Base-by-base conservation (phyloP, 2,329 filamentous ascomycete genomes). In the Penicillium frequentans region DNA sequence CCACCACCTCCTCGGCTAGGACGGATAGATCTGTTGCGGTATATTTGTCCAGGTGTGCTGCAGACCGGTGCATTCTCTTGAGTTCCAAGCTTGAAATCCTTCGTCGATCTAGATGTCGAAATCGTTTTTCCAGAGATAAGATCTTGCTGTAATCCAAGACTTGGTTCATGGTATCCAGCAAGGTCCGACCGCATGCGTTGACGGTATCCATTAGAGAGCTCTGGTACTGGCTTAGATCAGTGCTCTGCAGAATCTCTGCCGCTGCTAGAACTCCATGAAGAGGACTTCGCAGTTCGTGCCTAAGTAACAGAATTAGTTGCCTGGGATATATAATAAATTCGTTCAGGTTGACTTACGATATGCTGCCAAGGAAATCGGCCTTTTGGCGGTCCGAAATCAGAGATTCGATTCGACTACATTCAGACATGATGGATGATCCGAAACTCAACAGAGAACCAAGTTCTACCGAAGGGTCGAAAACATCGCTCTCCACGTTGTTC, bases 1-100 rank as follows among this genome's bases (percentile, higher is more conserved):
- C 81, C 3, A 82, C 76, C 0, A 81, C 81, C 58, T 84, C 81
- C 64, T 83, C 82, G 0, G 80, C 75, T 13, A 82, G 59, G 3
- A 75, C 66, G 23, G 77, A 74, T 0, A 83, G 65, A 51, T 81
- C 75, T 0, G 77, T 71, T 16, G 64, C 53, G 5, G 66, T 63
- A 42, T 65, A 65, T 5, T 61, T 64, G 47, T 72, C 70, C 21
- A 72, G 53, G 26, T 68, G 66, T 6, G 66, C 56, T 2, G 69
- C 69, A 23, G 69, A 62, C 23, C 63, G 66, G 50, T 71, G 66
- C 26, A 66, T 55, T 3, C 56, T 52, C 37, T 62, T 66, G 9
- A 62, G 29, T 1, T 70, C 68, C 14, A 57, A 50, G 7, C 54
- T 42, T 5, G 63, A 49, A 1, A 35, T 19, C 16, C 35, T 54